Base-by-base conservation (phyloP, 129 eudicot species). In the Flaveria ramosissima region DNA sequence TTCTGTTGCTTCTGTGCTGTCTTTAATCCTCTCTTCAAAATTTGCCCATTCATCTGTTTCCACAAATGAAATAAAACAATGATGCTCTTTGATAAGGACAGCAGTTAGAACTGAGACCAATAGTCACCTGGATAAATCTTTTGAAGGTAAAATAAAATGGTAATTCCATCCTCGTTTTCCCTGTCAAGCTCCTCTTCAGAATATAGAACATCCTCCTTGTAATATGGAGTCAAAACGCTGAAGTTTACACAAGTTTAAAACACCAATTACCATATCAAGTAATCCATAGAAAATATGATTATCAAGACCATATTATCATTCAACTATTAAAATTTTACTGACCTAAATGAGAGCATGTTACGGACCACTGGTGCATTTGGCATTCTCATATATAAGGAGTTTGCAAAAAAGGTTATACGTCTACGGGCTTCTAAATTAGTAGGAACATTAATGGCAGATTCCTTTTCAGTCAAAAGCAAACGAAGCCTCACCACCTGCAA, bases 281-380 rank as follows among this genome's bases (percentile, higher is more conserved):
- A 20, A 17, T 70, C 48, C 59, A 67, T 15, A 26, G 70, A 39
- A 57, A 59, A 14, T 9, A 14, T 27, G 72, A 78, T 42, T 55
- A 65, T 27, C 53, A 71, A 27, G 36, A 59, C 15, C 57, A 21
- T 59, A 24, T 27, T 51, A 43, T 43, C 64, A 79, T 52, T 61
- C 24, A 50, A 63, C 14, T 10, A 3, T 4, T 42, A 42, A 71
- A 61, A 39, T 13, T 10, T 62, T 13, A 78, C 89, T 70, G 66
- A 94, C 99, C 99, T 94, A 80, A 95, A 95, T 60, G 99, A 95
- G 80, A 95, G 97, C 99, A 95, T 95, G 83, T 95, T 83, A 19
- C 96, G 99, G 70, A 95, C 99, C 88, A 85, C 84, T 36, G 99
- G 99, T 76, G 99, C 97, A 62, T 67, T 57, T 43, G 99, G 99